These are phyloP conservation scores for Chrysoporthe cubensis DNA, from an alignment of 2,329 filamentous ascomycete genomes.

Conservation along the genomic window DNA sequence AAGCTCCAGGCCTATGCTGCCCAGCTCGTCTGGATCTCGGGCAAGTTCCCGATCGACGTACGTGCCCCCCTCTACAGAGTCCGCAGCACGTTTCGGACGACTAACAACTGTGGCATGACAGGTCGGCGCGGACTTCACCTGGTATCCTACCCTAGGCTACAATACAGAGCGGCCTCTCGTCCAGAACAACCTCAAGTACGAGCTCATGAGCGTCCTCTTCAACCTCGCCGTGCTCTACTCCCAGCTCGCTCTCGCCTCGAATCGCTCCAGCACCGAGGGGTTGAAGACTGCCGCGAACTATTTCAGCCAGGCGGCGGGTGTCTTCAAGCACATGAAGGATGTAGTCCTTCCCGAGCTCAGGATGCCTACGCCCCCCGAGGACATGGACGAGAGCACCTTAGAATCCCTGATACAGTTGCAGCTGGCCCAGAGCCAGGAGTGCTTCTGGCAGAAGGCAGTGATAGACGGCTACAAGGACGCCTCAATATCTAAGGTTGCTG, in stretches of 20 bases:
- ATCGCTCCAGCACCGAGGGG: slow-evolving; percentile 77
- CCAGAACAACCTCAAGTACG: slow-evolving; percentile 73
- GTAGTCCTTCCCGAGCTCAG: slow-evolving; percentile 82
- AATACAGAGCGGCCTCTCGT: slow-evolving; percentile 75
- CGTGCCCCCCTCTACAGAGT: slow-evolving; percentile 35
- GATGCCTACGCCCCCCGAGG: slow-evolving; percentile 81
- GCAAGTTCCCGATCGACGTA: slow-evolving; percentile 96
- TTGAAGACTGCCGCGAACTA: slow-evolving; percentile 88
- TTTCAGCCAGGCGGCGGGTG: slow-evolving; percentile 85
- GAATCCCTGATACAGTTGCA: slow-evolving; percentile 82
- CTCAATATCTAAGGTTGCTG: slow-evolving; percentile 88
- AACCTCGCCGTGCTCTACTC: slow-evolving; percentile 94
- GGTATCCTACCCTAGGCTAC: slow-evolving; percentile 93
- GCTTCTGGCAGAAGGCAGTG: slow-evolving; percentile 97
- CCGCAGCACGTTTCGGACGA: neutral
- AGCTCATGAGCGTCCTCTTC: slow-evolving; percentile 89
- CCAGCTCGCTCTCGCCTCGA: slow-evolving; percentile 82
- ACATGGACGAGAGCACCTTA: slow-evolving; percentile 90
- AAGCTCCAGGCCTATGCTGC: slow-evolving; percentile 91
- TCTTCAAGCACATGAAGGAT: slow-evolving; percentile 76
- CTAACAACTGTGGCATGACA: slow-evolving; percentile 40
- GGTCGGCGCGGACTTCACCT: slow-evolving; percentile 94
- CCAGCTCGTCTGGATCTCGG: slow-evolving; percentile 89
- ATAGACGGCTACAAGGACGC: slow-evolving; percentile 92
- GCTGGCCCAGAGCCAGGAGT: slow-evolving; percentile 93